These are phyloP conservation scores for Russula ochroleuca DNA, from an alignment of 768 basidiomycete species.

Conservation along the genomic window DNA sequence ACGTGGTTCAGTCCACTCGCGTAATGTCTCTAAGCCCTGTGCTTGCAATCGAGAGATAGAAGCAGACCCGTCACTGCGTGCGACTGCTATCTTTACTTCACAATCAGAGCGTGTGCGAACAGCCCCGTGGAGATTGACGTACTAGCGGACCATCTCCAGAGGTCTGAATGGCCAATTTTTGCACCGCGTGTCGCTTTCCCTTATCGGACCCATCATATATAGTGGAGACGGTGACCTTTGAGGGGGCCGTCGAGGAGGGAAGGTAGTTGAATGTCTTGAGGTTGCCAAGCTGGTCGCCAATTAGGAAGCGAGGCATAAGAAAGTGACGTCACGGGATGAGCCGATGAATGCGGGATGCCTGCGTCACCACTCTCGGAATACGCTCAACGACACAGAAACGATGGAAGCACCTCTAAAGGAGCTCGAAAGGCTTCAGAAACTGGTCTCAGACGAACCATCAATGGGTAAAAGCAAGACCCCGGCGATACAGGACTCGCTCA, in stretches of 20 bases:
- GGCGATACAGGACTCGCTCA: slow-evolving; percentile 56
- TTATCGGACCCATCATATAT: slow-evolving; percentile 35
- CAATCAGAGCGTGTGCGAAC: slow-evolving; percentile 27
- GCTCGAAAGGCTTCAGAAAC: slow-evolving; percentile 67
- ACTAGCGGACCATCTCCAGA: slow-evolving; percentile 16
- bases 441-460: slow-evolving; percentile 41
- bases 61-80: slow-evolving; percentile 55
- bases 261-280: slow-evolving; percentile 57
- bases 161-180: slow-evolving; percentile 36
- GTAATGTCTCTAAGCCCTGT: slow-evolving; percentile 38
- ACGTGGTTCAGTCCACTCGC: slow-evolving; percentile 63
- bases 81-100: slow-evolving; percentile 63
- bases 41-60: slow-evolving; percentile 43
- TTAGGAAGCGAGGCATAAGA: slow-evolving; percentile 63
- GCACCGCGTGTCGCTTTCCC: slow-evolving; percentile 39
- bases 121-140: neutral
- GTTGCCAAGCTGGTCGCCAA: slow-evolving; percentile 76
- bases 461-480: slow-evolving; percentile 48
- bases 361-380: neutral
- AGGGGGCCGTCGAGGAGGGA: slow-evolving; percentile 31
- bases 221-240: slow-evolving; percentile 37
- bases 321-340: neutral
- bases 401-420: slow-evolving; percentile 81
- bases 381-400: slow-evolving; percentile 6
- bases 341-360: neutral